A percentile compares a stretch with the other conserved stretches of the same genome.
Evolutionary conservation across 768 basidiomycete genomes (phyloP).

Genomic region (Russula sp.): DNA sequence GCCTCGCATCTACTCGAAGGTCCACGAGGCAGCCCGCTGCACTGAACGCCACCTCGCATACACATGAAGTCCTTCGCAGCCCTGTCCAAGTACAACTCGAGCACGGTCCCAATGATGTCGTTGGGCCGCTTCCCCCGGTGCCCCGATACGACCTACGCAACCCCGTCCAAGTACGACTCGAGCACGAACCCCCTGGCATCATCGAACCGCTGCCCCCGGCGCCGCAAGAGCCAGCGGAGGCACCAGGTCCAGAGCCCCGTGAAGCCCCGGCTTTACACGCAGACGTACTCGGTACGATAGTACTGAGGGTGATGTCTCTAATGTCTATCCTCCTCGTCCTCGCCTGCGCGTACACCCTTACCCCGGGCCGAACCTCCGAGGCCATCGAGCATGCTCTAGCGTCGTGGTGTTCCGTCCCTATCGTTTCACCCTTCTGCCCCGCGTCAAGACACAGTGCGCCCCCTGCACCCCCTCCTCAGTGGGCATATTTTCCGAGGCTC

Average conservation of each 20-base stretch:
- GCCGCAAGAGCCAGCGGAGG: neutral
- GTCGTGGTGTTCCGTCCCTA: conserved; percentile 51
- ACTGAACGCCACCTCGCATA: neutral
- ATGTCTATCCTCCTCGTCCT: conserved; percentile 49
- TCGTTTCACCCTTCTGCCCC: conserved; percentile 45
- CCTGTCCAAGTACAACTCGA: conserved; percentile 1
- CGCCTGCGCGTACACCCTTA: conserved; percentile 42
- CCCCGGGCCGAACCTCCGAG: neutral
- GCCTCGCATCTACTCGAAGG: neutral
- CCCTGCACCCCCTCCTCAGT: conserved; percentile 28
- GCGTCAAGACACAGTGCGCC: conserved; percentile 16
- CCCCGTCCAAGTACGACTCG: too few species aligned
- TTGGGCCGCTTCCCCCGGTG: neutral
- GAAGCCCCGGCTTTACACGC: conserved; percentile 28
- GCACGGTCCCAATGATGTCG: neutral
- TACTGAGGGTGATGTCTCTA: conserved; percentile 49
- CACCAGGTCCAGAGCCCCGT: neutral
- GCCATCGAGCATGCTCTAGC: conserved; percentile 24
- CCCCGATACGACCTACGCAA: too few species aligned
- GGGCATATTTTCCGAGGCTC: conserved; percentile 59
- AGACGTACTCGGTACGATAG: conserved; percentile 43
- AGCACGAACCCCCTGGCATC: too few species aligned
- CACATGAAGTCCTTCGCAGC: neutral
- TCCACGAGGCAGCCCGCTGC: neutral
- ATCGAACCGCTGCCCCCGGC: neutral